phyloP scores from a whole-genome alignment of 139 green algal species.

The Ettlia oleoabundans region DNA sequence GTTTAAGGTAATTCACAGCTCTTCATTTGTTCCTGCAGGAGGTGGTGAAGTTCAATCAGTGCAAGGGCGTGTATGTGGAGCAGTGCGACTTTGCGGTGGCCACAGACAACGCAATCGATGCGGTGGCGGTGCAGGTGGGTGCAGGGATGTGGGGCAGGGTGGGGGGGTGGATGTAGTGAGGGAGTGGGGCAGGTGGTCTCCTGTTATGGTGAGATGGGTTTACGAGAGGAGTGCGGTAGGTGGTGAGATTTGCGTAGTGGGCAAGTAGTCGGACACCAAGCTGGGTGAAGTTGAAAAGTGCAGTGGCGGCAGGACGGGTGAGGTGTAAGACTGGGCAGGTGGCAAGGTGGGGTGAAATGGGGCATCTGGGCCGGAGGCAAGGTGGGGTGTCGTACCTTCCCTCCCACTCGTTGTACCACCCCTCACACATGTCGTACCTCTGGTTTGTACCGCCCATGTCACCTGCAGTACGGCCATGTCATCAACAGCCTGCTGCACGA shows the following conservation, averaged over 20 bases:
- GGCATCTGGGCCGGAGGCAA: too few species aligned
- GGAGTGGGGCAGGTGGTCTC: too few species aligned
- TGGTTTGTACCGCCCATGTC: neutral
- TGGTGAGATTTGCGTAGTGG: neutral
- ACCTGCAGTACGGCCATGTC: neutral
- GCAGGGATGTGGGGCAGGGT: too few species aligned
- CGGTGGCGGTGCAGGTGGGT: neutral
- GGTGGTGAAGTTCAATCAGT: neutral
- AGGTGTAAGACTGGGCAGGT: too few species aligned
- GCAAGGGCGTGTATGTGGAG: neutral
- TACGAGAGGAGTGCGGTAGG: neutral
- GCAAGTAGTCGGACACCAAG: too few species aligned
- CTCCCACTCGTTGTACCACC: too few species aligned
- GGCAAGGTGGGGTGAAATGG: too few species aligned
- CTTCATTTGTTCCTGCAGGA: too few species aligned
- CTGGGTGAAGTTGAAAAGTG: too few species aligned
- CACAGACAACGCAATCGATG: constrained; percentile 4
- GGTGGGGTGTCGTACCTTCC: too few species aligned
- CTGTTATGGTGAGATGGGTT: neutral
- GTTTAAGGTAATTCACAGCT: neutral
- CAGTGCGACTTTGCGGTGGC: neutral
- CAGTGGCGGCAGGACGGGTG: too few species aligned
- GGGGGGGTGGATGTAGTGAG: too few species aligned
- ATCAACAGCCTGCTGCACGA: neutral
- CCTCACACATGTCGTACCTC: neutral